phyloP scores from a whole-genome alignment of 495 filamentous ascomycete species.

The Neurospora sp. region DNA sequence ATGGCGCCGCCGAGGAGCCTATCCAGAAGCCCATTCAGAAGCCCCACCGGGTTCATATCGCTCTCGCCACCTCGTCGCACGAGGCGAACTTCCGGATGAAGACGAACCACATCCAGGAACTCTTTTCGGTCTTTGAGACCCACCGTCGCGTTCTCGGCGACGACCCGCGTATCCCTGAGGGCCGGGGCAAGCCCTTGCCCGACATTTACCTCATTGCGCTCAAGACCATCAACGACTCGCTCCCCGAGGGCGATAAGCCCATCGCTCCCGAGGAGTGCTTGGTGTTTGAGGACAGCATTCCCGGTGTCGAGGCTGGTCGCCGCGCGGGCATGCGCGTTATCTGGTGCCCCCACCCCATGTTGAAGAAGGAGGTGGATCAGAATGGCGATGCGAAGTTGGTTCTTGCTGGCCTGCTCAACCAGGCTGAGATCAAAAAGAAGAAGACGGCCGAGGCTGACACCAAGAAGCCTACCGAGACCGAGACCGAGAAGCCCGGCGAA shows the following conservation, averaged over 20 bases:
- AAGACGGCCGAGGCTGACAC: constrained; percentile 54
- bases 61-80: constrained; percentile 76
- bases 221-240: constrained; percentile 65
- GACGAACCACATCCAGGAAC: constrained; percentile 56
- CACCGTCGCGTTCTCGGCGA: constrained; percentile 72
- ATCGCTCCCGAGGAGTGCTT: constrained; percentile 81
- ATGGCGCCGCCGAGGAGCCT: background rate
- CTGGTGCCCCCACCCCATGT: constrained; percentile 79
- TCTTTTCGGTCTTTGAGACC: constrained; percentile 64
- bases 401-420: constrained; percentile 69
- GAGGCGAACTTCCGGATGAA: constrained; percentile 67
- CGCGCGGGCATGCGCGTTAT: constrained; percentile 92
- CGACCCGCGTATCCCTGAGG: constrained; percentile 66
- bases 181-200: constrained; percentile 83
- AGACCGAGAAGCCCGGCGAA: constrained; percentile 44
- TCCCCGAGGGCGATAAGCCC: constrained; percentile 53
- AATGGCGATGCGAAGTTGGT: constrained; percentile 67
- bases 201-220: constrained; percentile 92
- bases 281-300: constrained; percentile 92
- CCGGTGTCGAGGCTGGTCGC: constrained; percentile 82
- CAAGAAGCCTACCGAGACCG: constrained; percentile 53
- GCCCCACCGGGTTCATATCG: constrained; percentile 57
- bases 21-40: background rate
- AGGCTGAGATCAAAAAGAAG: constrained; percentile 44
- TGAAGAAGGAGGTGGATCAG: constrained; percentile 56